Conservation (phyloP, 2,329 filamentous ascomycete genomes). For the Aspergillus sp. region DNA sequence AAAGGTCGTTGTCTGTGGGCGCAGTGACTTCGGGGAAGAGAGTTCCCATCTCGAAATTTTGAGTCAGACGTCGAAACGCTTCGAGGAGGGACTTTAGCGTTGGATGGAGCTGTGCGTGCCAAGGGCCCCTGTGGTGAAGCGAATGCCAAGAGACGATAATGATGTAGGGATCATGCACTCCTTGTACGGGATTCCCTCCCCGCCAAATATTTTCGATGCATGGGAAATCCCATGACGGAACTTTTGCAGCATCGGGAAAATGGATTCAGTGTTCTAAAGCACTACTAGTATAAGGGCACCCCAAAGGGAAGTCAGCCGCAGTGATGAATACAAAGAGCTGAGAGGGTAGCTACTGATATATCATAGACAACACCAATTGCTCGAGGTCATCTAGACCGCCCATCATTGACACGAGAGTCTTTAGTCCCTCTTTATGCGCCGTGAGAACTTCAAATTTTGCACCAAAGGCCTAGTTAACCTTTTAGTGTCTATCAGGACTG, state of each 20-base stretch:
- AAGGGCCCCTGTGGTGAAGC: neutral
- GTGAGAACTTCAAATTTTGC: slow-evolving; percentile 22
- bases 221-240: slow-evolving; percentile 5
- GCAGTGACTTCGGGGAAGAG: neutral
- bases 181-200: neutral
- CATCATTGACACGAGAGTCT: slow-evolving; percentile 16
- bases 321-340: neutral
- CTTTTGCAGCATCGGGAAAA: slow-evolving; percentile 6
- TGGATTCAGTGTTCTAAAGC: neutral
- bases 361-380: slow-evolving; percentile 22
- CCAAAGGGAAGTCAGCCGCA: neutral
- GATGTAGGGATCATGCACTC: neutral
- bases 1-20: slow-evolving; percentile 12
- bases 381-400: slow-evolving; percentile 25
- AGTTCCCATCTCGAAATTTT: neutral
- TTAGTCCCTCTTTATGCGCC: slow-evolving; percentile 23
- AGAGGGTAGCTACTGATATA: slow-evolving; percentile 21
- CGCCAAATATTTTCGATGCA: neutral
- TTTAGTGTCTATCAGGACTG: too few relatives aligned
- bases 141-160: neutral
- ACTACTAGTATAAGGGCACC: neutral
- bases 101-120: neutral
- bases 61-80: neutral
- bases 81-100: neutral
- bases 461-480: slow-evolving; percentile 18